Percentiles rank a stretch among this genome's conserved stretches.
phyloP scores from a whole-genome alignment of 2,329 filamentous ascomycete genomes.

The Aspergillus ibericus region DNA sequence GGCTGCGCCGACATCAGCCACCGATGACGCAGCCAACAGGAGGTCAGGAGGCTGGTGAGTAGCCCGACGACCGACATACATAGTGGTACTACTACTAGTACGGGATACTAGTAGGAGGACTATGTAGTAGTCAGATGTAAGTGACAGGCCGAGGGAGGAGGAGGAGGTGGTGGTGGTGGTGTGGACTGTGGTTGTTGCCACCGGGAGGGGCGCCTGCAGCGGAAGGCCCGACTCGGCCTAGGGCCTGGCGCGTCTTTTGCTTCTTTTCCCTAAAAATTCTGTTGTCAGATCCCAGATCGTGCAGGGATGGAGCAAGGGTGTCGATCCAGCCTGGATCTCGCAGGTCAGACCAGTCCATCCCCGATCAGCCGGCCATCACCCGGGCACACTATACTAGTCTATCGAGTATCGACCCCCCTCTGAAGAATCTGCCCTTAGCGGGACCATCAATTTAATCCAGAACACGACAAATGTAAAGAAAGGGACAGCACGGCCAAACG shows the following conservation, averaged over 20 bases:
- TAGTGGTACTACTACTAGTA: background rate
- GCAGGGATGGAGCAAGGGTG: slow-evolving; percentile 8
- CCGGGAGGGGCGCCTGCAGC: slow-evolving; percentile 1
- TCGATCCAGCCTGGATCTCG: slow-evolving; percentile 12
- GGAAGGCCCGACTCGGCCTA: background rate
- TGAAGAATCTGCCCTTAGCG: background rate
- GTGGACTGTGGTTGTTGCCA: background rate
- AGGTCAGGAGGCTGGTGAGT: slow-evolving; percentile 1
- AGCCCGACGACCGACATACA: too few species aligned
- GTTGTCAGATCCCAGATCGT: slow-evolving; percentile 9
- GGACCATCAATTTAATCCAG: background rate
- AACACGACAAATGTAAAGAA: background rate
- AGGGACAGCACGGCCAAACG: background rate
- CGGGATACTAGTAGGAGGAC: too few species aligned
- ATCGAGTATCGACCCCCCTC: background rate
- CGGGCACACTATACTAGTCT: background rate
- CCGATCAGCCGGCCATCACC: background rate
- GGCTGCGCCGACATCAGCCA: slow-evolving; percentile 1
- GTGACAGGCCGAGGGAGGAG: background rate
- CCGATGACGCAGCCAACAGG: slow-evolving; percentile 2
- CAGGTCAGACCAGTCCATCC: background rate
- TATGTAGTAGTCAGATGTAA: background rate
- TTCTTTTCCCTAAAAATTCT: background rate
- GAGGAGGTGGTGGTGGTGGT: too few species aligned
- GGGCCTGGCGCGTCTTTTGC: background rate